Percentiles rank a stretch among this genome's conserved stretches.
Evolutionary conservation across 2,329 filamentous ascomycete genomes (phyloP).

Genomic region (Claviceps sp.): DNA sequence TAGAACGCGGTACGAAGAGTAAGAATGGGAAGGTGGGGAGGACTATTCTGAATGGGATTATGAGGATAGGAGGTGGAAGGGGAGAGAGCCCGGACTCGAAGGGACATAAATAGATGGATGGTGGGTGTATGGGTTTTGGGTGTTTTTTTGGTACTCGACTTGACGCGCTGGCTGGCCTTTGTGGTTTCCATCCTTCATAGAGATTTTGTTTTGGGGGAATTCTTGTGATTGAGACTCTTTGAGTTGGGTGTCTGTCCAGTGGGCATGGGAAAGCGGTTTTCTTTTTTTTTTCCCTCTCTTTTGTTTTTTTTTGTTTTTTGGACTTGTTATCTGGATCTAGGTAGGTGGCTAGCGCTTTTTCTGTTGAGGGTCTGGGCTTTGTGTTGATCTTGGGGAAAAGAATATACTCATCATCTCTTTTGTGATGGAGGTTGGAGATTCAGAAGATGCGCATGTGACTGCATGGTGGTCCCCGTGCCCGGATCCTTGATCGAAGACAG

Average conservation of each 20-base stretch:
- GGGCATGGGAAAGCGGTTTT: neutral
- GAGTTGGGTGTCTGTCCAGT: neutral
- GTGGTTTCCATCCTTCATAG: neutral
- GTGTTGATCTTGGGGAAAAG: too few species aligned
- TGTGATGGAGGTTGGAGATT: too few species aligned
- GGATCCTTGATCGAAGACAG: too few species aligned
- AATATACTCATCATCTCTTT: too few species aligned
- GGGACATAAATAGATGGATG: constrained; percentile 10
- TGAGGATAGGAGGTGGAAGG: constrained; percentile 27
- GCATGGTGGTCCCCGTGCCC: too few species aligned
- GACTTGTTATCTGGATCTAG: neutral
- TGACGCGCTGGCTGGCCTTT: neutral
- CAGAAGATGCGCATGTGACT: too few species aligned
- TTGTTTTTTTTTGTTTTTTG: neutral
- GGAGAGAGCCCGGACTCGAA: constrained; percentile 28
- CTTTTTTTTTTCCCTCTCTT: neutral
- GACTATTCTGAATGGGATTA: constrained; percentile 30
- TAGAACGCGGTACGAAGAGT: constrained; percentile 16
- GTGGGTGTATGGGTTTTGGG: neutral
- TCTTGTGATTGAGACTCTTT: neutral
- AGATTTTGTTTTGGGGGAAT: too few species aligned
- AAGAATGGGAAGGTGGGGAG: constrained; percentile 28
- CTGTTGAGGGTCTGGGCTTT: too few species aligned
- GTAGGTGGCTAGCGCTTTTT: neutral
- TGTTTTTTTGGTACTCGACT: neutral